Base-by-base conservation (phyloP, 495 filamentous ascomycete species). In the Neurospora pannonica region DNA sequence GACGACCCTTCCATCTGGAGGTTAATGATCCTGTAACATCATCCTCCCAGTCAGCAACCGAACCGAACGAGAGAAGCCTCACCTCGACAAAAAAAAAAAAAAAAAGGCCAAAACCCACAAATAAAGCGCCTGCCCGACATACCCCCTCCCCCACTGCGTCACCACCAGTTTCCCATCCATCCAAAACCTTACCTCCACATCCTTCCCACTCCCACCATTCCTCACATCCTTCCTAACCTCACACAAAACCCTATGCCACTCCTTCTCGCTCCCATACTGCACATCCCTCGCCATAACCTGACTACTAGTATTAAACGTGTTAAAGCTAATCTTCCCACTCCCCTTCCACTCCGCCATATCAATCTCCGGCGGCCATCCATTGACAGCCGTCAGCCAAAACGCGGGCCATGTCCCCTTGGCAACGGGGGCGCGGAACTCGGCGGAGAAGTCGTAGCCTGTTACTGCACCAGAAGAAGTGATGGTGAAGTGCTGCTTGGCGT, bases 311-410 rank as follows among this genome's bases (percentile, higher is more conserved):
- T 90, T 89, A 78, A 90, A 90, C 1, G 87, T 89, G 72, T 90
- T 90, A 80, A 90, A 90, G 10, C 83, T 86, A 70, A 90, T 88
- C 77, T 88, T 85, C 8, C 88, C 88, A n/a, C 81, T 83, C 5
- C 88, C 88, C 76, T 90, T 90, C 89, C 89, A 90, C 79, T 90
- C 88, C 1, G 87, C 88, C 81, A 89, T 83, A 74, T 90, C 88
- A 43, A 90, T 83, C 83, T 89, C 89, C 0, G 89, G 88, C 70
- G 90, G 90, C 90, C 90, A 92, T 40, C 88, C 86, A 21, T 83
- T 77, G 0, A 87, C 86, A 19, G 87, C 90, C 1, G 89, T 89
- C 9, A 92, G 79, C 90, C 90, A 92, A 28, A 93, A 87, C 0
- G 89, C 89, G 5, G 88, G 88, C 88, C 88, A 89, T 0, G 88